Conservation (phyloP, 352 stramenopile species). For the Phytophthora ramorum region DNA sequence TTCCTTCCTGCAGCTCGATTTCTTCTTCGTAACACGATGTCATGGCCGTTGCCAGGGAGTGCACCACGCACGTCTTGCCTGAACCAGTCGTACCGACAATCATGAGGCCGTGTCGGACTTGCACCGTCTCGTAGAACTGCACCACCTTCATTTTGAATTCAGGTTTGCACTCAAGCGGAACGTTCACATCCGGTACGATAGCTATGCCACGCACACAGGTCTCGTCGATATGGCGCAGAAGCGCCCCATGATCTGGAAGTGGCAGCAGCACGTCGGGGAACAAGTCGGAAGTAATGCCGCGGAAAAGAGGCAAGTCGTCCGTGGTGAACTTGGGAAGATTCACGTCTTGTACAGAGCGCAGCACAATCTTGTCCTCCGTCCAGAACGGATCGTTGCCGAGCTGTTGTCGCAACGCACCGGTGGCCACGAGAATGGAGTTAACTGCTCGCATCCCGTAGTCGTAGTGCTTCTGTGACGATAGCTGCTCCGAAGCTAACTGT, state of each 20-base stretch:
- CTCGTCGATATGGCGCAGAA: slow-evolving; percentile 86
- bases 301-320: slow-evolving; percentile 93
- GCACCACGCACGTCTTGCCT: slow-evolving; percentile 94
- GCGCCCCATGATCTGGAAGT: slow-evolving; percentile 82
- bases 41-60: slow-evolving; percentile 81
- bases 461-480: slow-evolving; percentile 95
- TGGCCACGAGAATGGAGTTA: slow-evolving; percentile 94
- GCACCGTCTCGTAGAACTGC: slow-evolving; percentile 96
- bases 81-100: slow-evolving; percentile 94
- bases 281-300: slow-evolving; percentile 94
- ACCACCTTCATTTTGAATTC: slow-evolving; percentile 92
- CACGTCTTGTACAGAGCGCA: slow-evolving; percentile 94
- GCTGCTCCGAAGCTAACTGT: slow-evolving; percentile 93
- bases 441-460: slow-evolving; percentile 97
- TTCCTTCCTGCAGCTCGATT: slow-evolving; percentile 27
- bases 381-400: slow-evolving; percentile 89
- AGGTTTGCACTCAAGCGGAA: slow-evolving; percentile 78
- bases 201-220: slow-evolving; percentile 73
- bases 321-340: slow-evolving; percentile 96
- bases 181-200: slow-evolving; percentile 62
- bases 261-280: slow-evolving; percentile 91
- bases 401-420: slow-evolving; percentile 91
- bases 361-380: slow-evolving; percentile 93
- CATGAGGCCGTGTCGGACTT: slow-evolving; percentile 96
- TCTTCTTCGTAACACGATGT: slow-evolving; percentile 71